Conservation (phyloP, 78 protist species). For the Trichosphaerium sp. region DNA sequence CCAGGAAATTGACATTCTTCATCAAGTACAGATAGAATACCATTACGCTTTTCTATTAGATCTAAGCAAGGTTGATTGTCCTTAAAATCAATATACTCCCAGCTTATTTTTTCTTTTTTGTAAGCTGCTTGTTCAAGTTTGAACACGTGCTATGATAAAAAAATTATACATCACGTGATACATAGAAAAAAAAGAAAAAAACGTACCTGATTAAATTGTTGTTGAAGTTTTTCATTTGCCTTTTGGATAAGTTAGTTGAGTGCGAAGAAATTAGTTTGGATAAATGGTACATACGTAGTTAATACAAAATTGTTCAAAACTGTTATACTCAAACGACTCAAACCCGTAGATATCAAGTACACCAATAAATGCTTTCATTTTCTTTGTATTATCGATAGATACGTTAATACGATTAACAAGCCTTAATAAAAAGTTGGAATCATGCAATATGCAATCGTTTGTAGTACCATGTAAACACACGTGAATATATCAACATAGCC, state of each 20-base stretch:
- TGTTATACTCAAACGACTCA: conserved; percentile 74
- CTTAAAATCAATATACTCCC: conserved; percentile 62
- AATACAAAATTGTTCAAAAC: conserved; percentile 85
- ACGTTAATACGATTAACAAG: conserved; percentile 39
- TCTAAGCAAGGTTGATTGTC: conserved; percentile 74
- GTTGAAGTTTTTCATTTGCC: conserved; percentile 87
- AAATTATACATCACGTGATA: too few relatives aligned
- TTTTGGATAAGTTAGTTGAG: too few relatives aligned
- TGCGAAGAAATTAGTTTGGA: conserved; percentile 89
- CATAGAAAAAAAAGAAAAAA: too few relatives aligned
- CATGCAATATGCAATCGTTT: too few relatives aligned
- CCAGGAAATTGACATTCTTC: conserved; percentile 76
- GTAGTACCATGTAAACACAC: conserved; percentile 57
- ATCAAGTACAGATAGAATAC: conserved; percentile 62
- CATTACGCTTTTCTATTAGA: conserved; percentile 57
- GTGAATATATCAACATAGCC: conserved; percentile 18
- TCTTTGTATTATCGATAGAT: background rate
- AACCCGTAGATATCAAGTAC: conserved; percentile 96
- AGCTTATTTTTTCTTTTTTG: conserved; percentile 62
- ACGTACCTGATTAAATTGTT: conserved; percentile 58
- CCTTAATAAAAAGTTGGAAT: too few relatives aligned
- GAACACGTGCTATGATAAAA: conserved; percentile 62
- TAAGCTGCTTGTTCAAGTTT: conserved; percentile 70
- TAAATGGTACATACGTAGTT: too few relatives aligned
- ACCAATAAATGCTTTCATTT: conserved; percentile 59